Base-by-base conservation (phyloP, 2,329 filamentous ascomycete genomes). In the Fonsecaea pugnacius region DNA sequence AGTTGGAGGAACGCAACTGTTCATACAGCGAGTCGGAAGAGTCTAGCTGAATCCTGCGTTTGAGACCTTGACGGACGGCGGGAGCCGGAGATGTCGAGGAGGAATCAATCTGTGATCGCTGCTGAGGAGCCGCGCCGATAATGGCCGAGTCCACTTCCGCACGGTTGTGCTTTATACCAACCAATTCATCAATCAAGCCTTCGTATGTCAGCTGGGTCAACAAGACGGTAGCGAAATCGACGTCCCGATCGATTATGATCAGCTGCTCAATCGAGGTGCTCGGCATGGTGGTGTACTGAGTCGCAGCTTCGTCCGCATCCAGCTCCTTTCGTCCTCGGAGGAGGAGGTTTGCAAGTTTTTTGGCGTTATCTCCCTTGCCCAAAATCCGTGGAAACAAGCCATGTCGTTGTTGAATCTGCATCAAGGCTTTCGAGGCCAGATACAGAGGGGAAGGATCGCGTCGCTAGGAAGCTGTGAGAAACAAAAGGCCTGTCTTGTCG, bases 181-280 rank as follows among this genome's bases (percentile, higher is more conserved):
- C 96, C 16, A 95, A 85, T 75, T 99, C 95, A 73, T 99, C 96
- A 60, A 99, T 89, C 30, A 99, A 82, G 3, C 95, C 95, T 78
- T 99, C 94, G 73, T 99, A 99, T 1, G 95, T 99, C 67, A 99
- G 81, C 75, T 99, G 95, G 0, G 94, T 98, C 60, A 99, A 87
- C 16, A 99, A 83, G 0, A 91, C 89, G 0, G 95, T 97, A 16
- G 94, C 91, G 72, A 95, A 92, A 76, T 99, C 95, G 61, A 96
- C 90, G 75, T 97, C 93, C 56, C 95, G 90, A 76, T 99, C 95
- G 61, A 99, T 92, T 66, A 99, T 90, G 72, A 99, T 93, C 65
- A 97, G 82, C 73, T 90, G 96, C 76, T 99, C 95, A 54, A 92
- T 91, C 6, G 88, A 89, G 10, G 90, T 90, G 76, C 95, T 98